phyloP scores from a whole-genome alignment of 352 stramenopile species.

The Pythium sp. region DNA sequence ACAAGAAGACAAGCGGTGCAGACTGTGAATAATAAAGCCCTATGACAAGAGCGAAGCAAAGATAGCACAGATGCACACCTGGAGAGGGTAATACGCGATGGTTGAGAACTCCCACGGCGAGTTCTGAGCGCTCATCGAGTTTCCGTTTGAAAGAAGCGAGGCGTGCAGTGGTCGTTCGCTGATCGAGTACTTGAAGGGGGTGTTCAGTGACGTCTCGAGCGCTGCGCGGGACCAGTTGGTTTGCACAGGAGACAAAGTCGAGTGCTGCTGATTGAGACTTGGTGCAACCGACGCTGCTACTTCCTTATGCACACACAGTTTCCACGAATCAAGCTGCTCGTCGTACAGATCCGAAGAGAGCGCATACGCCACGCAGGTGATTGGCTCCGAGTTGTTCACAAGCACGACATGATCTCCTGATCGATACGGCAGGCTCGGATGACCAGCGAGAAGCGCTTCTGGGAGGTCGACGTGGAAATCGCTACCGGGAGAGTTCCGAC shows the following conservation, averaged over 20 bases:
- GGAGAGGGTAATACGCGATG: constrained; percentile 73
- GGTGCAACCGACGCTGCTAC: constrained; percentile 22
- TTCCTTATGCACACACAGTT: constrained; percentile 52
- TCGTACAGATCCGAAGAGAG: constrained; percentile 91
- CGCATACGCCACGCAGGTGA: constrained; percentile 94
- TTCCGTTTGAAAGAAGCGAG: constrained; percentile 45
- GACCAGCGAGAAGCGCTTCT: constrained; percentile 59
- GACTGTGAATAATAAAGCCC: not conserved
- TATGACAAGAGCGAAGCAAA: not conserved
- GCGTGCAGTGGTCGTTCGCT: constrained; percentile 63
- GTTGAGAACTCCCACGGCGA: constrained; percentile 72
- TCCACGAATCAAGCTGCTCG: constrained; percentile 66
- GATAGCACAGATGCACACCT: constrained; percentile 33
- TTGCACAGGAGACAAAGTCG: constrained; percentile 26
- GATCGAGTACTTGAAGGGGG: constrained; percentile 62
- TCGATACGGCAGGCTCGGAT: constrained; percentile 87
- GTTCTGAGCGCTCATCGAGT: constrained; percentile 26
- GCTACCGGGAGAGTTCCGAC: constrained; percentile 52
- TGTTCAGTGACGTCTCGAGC: constrained; percentile 46
- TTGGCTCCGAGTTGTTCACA: constrained; percentile 92
- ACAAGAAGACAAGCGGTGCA: constrained; percentile 8
- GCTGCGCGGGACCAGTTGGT: constrained; percentile 71
- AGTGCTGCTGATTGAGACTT: constrained; percentile 8
- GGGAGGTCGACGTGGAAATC: constrained; percentile 78
- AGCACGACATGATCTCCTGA: constrained; percentile 89